Base-by-base conservation (phyloP, 1,139 yeast genomes). In the Eremothecium gossypii region DNA sequence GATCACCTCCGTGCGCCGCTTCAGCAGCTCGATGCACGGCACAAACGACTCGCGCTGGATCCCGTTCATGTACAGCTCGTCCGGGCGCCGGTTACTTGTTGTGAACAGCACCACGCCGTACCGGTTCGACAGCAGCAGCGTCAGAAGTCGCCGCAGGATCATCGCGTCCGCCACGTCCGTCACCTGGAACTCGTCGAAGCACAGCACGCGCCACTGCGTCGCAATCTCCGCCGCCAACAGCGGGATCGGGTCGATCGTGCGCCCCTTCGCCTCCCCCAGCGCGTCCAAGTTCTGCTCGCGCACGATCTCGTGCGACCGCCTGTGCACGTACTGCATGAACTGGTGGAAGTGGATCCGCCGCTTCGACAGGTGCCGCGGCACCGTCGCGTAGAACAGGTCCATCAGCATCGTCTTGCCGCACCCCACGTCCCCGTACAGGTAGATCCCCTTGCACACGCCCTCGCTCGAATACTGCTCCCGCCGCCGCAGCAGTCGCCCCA, bases 151-250 rank as follows among this genome's bases (percentile, higher is more conserved):
- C 48, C 98, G 74, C 39, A 91, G 69, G 33, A 91, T 71, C 98
- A 91, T 91, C 2, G 98, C 98, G 64, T 91, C 98, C 1, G 97
- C 98, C 30, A 91, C 96, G 61, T 91, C 98, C 1, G 95, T 85
- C 36, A 91, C 97, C 62, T 84, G 94, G 57, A 89, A 87, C 65
- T 91, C 98, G 64, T 91, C 98, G 61, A 91, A 86, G 62, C 98
- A 91, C 45, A 91, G 65, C 1, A 91, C 78, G 1, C 93, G 80
- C 2, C 93, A 74, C 40, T 73, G 70, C 47, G 73, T 73, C 2
- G 96, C 85, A 47, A 91, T 77, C 54, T 85, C 95, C 45, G 80
- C 77, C 0, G 97, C 96, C 36, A 93, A 69, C 35, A 77, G 65
- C 1, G 96, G 96, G 39, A 87, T 80, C 1, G 91, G 81, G 56